Evolutionary conservation across 805 yeast species (phyloP).

Genomic region (Yarrowia porcina): DNA sequence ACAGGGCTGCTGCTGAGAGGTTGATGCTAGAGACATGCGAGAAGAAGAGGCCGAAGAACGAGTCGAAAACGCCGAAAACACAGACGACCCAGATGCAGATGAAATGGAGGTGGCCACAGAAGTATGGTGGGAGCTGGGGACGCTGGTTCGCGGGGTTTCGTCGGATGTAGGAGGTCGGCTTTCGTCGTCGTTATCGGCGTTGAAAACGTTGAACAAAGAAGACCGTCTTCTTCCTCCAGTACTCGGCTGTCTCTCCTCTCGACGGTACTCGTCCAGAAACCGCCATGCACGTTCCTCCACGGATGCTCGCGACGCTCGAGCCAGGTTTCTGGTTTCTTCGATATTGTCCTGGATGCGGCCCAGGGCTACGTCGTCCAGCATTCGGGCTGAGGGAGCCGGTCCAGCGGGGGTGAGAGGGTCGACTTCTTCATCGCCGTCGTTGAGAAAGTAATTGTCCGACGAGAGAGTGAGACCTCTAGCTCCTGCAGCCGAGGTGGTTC

Average conservation of each 20-base stretch:
- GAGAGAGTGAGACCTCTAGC: background rate
- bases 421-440: conserved; percentile 8
- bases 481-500: background rate
- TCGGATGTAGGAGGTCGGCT: background rate
- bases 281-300: conserved; percentile 24
- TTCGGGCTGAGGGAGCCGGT: background rate
- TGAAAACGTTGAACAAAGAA: conserved; percentile 5
- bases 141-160: background rate
- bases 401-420: background rate
- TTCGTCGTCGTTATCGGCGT: background rate
- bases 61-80: background rate
- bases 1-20: no score
- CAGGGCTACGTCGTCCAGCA: background rate
- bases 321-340: background rate
- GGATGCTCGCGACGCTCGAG: background rate
- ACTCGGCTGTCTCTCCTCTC: background rate
- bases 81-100: conserved; percentile 8
- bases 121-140: background rate
- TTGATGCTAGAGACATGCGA: background rate
- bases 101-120: background rate
- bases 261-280: conserved; percentile 13
- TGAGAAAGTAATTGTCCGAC: conserved; percentile 17
- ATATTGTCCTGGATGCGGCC: conserved; percentile 15
- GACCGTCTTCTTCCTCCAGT: conserved; percentile 1
- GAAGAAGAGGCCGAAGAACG: conserved; percentile 3